Evolutionary conservation across 495 filamentous ascomycete species (phyloP).

Genomic region (Podospora sp.): DNA sequence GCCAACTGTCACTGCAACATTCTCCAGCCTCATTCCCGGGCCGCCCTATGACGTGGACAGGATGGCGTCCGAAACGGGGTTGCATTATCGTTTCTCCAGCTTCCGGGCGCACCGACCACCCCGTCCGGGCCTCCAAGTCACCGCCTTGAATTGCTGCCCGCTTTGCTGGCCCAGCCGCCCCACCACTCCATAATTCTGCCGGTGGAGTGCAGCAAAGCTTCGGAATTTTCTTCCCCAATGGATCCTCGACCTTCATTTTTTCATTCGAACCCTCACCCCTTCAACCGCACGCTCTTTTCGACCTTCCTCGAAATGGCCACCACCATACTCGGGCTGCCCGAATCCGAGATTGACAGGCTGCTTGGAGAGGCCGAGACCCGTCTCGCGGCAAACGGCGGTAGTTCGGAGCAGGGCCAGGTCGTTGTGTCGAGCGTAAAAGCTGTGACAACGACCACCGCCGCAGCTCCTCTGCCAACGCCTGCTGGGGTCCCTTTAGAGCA

Average conservation of each 20-base stretch:
- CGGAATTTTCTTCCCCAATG: constrained; percentile 22
- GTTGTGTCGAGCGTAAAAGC: constrained; percentile 15
- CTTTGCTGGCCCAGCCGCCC: constrained; percentile 7
- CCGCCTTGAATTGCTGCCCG: constrained; percentile 4
- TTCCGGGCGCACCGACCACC: constrained; percentile 18
- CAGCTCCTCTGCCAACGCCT: constrained; percentile 21
- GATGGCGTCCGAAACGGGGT: constrained; percentile 5
- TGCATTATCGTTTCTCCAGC: constrained; percentile 32
- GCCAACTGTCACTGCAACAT: constrained; percentile 30
- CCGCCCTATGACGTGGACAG: constrained; percentile 29
- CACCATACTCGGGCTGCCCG: constrained; percentile 27
- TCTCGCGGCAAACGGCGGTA: constrained; percentile 29
- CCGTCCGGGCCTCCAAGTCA: constrained; percentile 5
- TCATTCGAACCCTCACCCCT: neutral
- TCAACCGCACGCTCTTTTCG: constrained; percentile 10
- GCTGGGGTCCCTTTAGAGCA: constrained; percentile 30
- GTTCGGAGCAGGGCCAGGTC: constrained; percentile 17
- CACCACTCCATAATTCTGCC: constrained; percentile 25
- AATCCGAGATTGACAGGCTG: constrained; percentile 36
- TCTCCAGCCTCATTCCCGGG: constrained; percentile 35
- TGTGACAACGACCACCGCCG: constrained; percentile 18
- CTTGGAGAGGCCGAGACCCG: constrained; percentile 38
- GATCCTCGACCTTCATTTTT: constrained; percentile 1
- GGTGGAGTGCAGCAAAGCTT: constrained; percentile 5
- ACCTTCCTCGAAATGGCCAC: constrained; percentile 25